Base-by-base conservation (phyloP, 106 monocot genomes). In the Dioscorea dumetorum region DNA sequence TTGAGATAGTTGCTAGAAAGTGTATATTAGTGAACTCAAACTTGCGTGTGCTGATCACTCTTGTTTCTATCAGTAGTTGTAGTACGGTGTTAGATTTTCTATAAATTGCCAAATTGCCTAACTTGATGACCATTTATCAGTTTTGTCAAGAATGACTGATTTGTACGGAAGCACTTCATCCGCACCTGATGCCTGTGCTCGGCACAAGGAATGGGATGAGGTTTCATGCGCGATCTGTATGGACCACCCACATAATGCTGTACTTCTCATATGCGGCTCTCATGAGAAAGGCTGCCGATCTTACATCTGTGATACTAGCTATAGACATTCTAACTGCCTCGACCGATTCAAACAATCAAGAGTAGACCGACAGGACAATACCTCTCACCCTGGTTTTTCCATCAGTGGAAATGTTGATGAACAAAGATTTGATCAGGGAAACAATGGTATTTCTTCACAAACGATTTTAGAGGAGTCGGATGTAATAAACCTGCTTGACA, bases 201-300 rank as follows among this genome's bases (percentile, higher is more conserved):
- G 49, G 53, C 81, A 83, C 66, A 85, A 82, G 61, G 81, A 91
- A 77, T 94, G 87, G 94, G 90, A 90, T 65, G 87, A 94, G 21
- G 67, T 70, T 60, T 73, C 72, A 35, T 94, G 94, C 68, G 84
- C 94, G 21, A 85, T 94, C 61, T 94, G 94, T 73, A 80, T 94
- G 82, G 94, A 94, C 52, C 85, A 90, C 74, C 94, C 94, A 11
- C 94, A 94, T 61, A 94, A 94, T 65, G 87, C 87, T 49, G 90
- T 94, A 22, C 94, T 83, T 22, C 76, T 94, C 8, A 24, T 87
- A 13, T 94, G 94, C 65, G 70, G 65, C 35, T 87, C 90, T 24
- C 72, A 87, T 68, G 85, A 91, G 8, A 87, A 91, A 52, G 91
- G 91, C 24, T 94, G 94, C 70, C 73, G 87, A 66, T 81, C 84